Conservation (phyloP, 495 filamentous ascomycete genomes). For the Trichoderma reesei region DNA sequence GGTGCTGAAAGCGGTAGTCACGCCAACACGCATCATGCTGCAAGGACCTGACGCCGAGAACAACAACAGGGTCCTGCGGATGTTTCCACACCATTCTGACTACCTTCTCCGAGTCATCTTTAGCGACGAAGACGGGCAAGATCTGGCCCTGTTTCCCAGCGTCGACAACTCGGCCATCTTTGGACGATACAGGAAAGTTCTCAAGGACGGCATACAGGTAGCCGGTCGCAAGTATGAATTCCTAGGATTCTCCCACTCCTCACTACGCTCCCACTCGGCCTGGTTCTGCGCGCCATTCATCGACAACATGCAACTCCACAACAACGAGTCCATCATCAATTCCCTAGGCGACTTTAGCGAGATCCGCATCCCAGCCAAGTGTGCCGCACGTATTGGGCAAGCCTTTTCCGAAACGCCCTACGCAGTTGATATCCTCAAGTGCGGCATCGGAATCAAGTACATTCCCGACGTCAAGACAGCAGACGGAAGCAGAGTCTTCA, state of each 20-base stretch:
- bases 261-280: conserved; percentile 53
- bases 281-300: conserved; percentile 70
- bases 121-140: conserved; percentile 60
- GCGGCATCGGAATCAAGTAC: conserved; percentile 21
- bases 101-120: conserved; percentile 56
- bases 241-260: conserved; percentile 75
- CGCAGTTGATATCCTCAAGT: conserved; percentile 30
- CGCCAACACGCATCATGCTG: conserved; percentile 57
- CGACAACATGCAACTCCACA: conserved; percentile 31
- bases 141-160: conserved; percentile 45
- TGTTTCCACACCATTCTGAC: conserved; percentile 51
- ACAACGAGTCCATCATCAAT: conserved; percentile 44
- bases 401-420: conserved; percentile 70
- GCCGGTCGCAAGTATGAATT: conserved; percentile 56
- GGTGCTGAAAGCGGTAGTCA: conserved; percentile 55
- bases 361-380: conserved; percentile 60
- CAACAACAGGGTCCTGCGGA: conserved; percentile 65
- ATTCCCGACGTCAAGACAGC: conserved; percentile 33
- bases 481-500: conserved; percentile 48
- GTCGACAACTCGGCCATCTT: conserved; percentile 47
- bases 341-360: conserved; percentile 54
- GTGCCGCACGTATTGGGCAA: conserved; percentile 75
- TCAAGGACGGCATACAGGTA: conserved; percentile 48
- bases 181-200: conserved; percentile 48
- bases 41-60: conserved; percentile 61